These are phyloP conservation scores for Phytopythium oedochilum DNA, from an alignment of 352 stramenopile genomes.

Conservation along the genomic window DNA sequence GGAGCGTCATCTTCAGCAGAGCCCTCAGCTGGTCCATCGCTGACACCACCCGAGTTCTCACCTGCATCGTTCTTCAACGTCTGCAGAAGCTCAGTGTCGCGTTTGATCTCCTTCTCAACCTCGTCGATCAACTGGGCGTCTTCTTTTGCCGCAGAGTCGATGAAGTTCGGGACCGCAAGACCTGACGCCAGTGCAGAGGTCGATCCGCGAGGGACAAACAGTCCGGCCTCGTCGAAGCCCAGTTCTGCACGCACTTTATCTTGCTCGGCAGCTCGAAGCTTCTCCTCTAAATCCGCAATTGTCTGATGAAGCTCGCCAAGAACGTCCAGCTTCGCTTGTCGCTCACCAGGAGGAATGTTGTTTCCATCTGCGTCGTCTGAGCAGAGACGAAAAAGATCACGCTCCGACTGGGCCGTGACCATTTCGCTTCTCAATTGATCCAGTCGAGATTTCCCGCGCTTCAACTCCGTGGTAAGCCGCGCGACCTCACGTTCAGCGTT, in stretches of 20 bases:
- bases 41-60: conserved; percentile 34
- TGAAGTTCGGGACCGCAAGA: conserved; percentile 33
- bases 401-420: conserved; percentile 80
- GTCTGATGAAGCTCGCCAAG: conserved; percentile 9
- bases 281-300: conserved; percentile 25
- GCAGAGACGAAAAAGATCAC: conserved; percentile 70
- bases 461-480: conserved; percentile 67
- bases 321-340: conserved; percentile 58
- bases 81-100: conserved; percentile 69
- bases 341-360: conserved; percentile 25
- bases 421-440: conserved; percentile 83
- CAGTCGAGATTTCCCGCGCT: conserved; percentile 71
- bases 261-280: conserved; percentile 52
- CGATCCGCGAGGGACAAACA: conserved; percentile 9
- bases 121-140: conserved; percentile 60
- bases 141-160: conserved; percentile 46
- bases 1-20: conserved; percentile 24
- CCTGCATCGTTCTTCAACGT: conserved; percentile 56
- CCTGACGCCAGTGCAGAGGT: conserved; percentile 14
- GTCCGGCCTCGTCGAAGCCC: conserved; percentile 14
- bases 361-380: conserved; percentile 41
- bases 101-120: conserved; percentile 75
- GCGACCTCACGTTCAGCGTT: conserved; percentile 77
- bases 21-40: conserved; percentile 34
- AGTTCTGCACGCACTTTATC: conserved; percentile 65